These are phyloP conservation scores for Ustilago bromivora DNA, from an alignment of 1,284 basidiomycete species.

Conservation along the genomic window DNA sequence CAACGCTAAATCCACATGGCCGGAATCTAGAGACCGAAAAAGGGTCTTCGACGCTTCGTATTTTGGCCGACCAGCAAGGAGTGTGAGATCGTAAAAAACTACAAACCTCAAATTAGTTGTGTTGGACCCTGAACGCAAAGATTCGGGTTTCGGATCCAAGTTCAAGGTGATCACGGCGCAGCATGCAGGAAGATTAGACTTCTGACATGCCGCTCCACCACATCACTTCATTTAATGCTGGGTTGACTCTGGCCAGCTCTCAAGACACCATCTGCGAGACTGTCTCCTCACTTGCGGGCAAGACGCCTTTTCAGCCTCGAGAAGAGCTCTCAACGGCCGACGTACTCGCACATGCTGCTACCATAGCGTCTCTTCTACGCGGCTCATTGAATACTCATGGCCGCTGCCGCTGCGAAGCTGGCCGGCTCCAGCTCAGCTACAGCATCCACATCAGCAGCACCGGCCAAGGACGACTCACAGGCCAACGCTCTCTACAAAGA, in stretches of 20 bases:
- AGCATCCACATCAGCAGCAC: slow-evolving; percentile 12
- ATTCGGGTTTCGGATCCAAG: slow-evolving; percentile 2
- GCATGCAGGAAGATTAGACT: neutral
- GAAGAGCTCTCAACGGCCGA: neutral
- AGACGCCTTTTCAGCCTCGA: too few relatives aligned
- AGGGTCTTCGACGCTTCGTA: neutral
- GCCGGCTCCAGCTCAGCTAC: slow-evolving; percentile 14
- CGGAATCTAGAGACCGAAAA: neutral
- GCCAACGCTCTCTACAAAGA: slow-evolving; percentile 41
- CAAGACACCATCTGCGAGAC: neutral
- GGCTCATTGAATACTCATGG: slow-evolving; percentile 14
- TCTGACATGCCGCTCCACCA: neutral
- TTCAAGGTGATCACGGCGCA: neutral
- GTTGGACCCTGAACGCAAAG: slow-evolving; percentile 8
- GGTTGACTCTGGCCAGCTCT: slow-evolving; percentile 1
- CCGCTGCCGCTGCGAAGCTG: slow-evolving; percentile 11
- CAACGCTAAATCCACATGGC: slow-evolving; percentile 6
- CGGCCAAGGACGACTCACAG: slow-evolving; percentile 36
- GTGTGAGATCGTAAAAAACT: slow-evolving; percentile 3
- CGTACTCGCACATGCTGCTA: slow-evolving; percentile 9
- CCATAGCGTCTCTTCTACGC: neutral
- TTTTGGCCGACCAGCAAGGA: neutral
- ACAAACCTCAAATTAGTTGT: neutral
- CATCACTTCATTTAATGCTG: neutral
- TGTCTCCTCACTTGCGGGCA: neutral